Base-by-base conservation (phyloP, 2,329 filamentous ascomycete genomes). In the Lecanicillium sp. region DNA sequence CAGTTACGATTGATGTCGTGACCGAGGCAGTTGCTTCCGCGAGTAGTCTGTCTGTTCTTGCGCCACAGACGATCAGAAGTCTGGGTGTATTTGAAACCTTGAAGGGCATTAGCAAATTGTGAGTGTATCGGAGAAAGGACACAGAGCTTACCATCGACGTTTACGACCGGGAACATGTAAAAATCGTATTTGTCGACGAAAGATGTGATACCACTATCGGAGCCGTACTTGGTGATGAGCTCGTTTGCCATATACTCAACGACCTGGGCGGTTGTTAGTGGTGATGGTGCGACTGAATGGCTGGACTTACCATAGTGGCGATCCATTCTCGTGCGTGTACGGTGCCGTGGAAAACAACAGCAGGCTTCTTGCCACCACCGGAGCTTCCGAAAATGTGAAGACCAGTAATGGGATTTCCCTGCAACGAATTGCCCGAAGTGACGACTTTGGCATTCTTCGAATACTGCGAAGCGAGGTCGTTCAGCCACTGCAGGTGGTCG, bases 101-200 rank as follows among this genome's bases (percentile, higher is more conserved):
- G 26, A 17, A 15, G 14, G 11, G 10, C 10, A 41, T 19, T 29
- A 20, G 17, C 24, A 10, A 14, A 12, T 19, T 33, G 32, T 26
- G 14, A 41, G 24, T 24, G 23, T 27, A 40, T 32, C 33, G 19
- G 23, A 14, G n/a, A 19, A 12, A 35, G 3, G 19, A 4, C 1
- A 35, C 19, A 29, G 6, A n/a, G 24, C 65, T 56, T 58, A 75
- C 74, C 78, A 48, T 83, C 79, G 0, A 78, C 78, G 57, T 84
- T 83, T 14, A 80, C 77, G 20, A 83, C 64, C 3, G 80, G 79
- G 51, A 83, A 71, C 54, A 86, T 73, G 61, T 82, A 84, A 54
- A 82, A 82, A 63, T 86, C 83, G 58, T 81, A 83, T 48, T 70
- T 77, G 61, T 84, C 72, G 20, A 84, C 69, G 45, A 77, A 71